These are phyloP conservation scores for Triticum monococcum DNA, from an alignment of 176 grass and related monocot species.

Conservation along the genomic window DNA sequence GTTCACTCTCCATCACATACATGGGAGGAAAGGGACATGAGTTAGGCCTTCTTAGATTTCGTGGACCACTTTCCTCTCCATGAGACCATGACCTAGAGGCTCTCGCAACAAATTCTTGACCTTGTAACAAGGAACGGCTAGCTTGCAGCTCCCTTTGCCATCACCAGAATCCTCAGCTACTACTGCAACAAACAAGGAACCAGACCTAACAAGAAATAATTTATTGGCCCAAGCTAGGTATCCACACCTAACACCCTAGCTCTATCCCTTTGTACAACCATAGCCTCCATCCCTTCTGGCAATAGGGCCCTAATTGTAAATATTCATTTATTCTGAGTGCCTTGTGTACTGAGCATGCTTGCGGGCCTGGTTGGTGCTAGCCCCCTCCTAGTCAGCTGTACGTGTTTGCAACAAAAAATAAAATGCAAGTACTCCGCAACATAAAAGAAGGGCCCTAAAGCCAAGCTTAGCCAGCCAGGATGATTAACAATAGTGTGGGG, in stretches of 20 bases:
- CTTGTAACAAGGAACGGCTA: conserved; percentile 26
- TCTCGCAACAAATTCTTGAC: conserved; percentile 44
- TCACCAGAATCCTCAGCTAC: conserved; percentile 30
- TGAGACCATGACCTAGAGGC: conserved; percentile 23
- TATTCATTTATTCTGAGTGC: conserved; percentile 36
- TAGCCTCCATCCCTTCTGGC: not conserved
- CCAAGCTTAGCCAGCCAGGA: conserved; percentile 32
- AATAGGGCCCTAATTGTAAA: conserved; percentile 36
- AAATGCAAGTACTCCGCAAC: conserved; percentile 19
- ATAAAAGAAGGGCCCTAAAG: conserved; percentile 15
- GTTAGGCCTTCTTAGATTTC: conserved; percentile 57
- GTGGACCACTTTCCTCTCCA: conserved; percentile 48
- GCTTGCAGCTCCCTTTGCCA: conserved; percentile 18
- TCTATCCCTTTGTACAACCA: conserved; percentile 30
- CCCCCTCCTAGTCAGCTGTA: conserved; percentile 26
- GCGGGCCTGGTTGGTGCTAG: conserved; percentile 16
- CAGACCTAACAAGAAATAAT: conserved; percentile 50
- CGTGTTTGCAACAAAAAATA: not conserved
- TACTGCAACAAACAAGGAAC: conserved; percentile 44
- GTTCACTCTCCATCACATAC: conserved; percentile 28
- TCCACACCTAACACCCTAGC: conserved; percentile 47
- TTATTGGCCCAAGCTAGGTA: conserved; percentile 43
- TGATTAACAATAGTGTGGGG: conserved; percentile 38
- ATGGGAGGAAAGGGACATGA: conserved; percentile 44
- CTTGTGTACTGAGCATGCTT: conserved; percentile 11